Conservation (phyloP, 164 flowering plant genomes). For the Euptelea pleiosperma region DNA sequence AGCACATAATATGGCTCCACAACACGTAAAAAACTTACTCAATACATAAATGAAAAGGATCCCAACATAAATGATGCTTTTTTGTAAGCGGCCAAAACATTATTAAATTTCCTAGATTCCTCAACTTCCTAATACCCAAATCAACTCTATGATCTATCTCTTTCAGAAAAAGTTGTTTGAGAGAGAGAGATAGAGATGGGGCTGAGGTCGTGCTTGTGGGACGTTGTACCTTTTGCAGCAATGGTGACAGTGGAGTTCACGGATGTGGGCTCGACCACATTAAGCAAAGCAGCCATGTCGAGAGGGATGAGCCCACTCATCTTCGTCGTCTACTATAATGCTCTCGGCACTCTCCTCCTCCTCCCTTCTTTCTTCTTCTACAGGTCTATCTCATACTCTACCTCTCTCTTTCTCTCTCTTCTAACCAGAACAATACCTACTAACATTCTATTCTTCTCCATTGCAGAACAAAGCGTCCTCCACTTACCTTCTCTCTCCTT, state of each 20-base stretch:
- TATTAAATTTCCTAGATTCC: too few relatives aligned
- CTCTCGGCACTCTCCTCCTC: constrained; percentile 34
- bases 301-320: constrained; percentile 38
- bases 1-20: too few relatives aligned
- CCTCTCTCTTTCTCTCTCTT: neutral
- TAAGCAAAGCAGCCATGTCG: constrained; percentile 35
- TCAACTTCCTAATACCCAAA: too few relatives aligned
- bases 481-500: constrained; percentile 28
- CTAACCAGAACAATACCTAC: neutral
- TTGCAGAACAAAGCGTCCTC: constrained; percentile 27
- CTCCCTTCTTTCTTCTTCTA: constrained; percentile 26
- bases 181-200: constrained; percentile 16
- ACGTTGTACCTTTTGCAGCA: constrained; percentile 26
- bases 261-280: constrained; percentile 24
- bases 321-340: constrained; percentile 34
- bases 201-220: neutral
- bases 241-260: constrained; percentile 32
- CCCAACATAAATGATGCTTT: too few relatives aligned
- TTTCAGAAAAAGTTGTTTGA: too few relatives aligned
- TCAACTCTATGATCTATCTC: too few relatives aligned
- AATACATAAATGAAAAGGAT: too few relatives aligned
- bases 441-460: neutral
- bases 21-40: too few relatives aligned
- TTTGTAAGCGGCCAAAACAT: too few relatives aligned
- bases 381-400: constrained; percentile 12